Percentiles rank a stretch among this genome's conserved stretches.
Conservation (phyloP, 1,139 yeast species). For the Taphrina betulina region DNA sequence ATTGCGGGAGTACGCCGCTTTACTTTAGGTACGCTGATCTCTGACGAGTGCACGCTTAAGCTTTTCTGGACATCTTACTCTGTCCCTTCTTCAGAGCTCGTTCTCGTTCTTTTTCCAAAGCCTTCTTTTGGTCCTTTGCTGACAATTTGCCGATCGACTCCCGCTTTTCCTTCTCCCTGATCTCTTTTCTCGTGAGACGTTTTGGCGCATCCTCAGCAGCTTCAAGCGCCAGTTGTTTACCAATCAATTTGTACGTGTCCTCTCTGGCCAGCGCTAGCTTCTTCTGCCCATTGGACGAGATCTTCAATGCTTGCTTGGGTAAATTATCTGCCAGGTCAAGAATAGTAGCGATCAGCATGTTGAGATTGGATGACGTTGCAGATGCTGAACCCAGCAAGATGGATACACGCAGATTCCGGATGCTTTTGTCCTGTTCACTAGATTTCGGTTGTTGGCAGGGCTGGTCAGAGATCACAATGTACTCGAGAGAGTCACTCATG, state of each 20-base stretch:
- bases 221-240: slow-evolving; percentile 50
- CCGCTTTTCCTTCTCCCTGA: slow-evolving; percentile 59
- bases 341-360: slow-evolving; percentile 42
- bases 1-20: no score
- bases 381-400: slow-evolving; percentile 8
- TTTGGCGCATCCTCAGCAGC: slow-evolving; percentile 75
- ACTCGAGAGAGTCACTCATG: slow-evolving; percentile 57
- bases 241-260: slow-evolving; percentile 55
- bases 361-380: slow-evolving; percentile 27
- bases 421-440: slow-evolving; percentile 52
- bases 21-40: no score
- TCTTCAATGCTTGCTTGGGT: slow-evolving; percentile 52
- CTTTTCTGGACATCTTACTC: slow-evolving; percentile 27
- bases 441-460: slow-evolving; percentile 48
- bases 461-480: slow-evolving; percentile 79
- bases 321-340: slow-evolving; percentile 54
- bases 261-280: slow-evolving; percentile 56
- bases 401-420: slow-evolving; percentile 1
- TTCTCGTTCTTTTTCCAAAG: slow-evolving; percentile 40
- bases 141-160: slow-evolving; percentile 69
- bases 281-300: slow-evolving; percentile 49
- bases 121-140: slow-evolving; percentile 56
- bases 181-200: slow-evolving; percentile 70
- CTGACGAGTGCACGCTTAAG: not conserved
- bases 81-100: slow-evolving; percentile 33